Base-by-base conservation (phyloP, 257 asterid genomes). In the Fraxinus cuspidata region DNA sequence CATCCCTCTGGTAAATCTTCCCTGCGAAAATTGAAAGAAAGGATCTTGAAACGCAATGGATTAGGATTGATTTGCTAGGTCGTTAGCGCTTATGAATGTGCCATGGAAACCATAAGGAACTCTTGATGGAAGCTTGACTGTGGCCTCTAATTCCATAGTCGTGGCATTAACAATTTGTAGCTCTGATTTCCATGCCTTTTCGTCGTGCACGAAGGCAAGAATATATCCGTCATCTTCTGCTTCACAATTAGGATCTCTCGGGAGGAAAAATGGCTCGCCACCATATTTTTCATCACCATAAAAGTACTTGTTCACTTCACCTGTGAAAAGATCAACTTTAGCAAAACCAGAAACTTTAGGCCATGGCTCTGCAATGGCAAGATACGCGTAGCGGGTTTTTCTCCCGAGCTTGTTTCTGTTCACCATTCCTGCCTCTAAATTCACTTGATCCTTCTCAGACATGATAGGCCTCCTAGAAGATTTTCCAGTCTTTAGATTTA, bases 321-420 rank as follows among this genome's bases (percentile, higher is more conserved):
- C 98, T 0, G 86, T 93, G 23, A 78, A 88, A 13, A 96, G 87
- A 81, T 96, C 96, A 5, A 96, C 99, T 44, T 96, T 96, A 0
- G 99, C 99, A 16, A 92, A 92, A 1, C 99, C 99, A 5, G 98
- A 96, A 0, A 96, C 99, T 78, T 92, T 96, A 11, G 99, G 99
- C 99, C 99, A 96, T 0, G 99, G 99, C 84, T 96, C 99, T 0
- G 99, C 97, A 27, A 96, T 89, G 4, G 99, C 99, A 5, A 96
- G 67, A 63, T 93, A 96, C 0, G 97, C 98, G 79, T 68, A 92
- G n/a, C 80, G 69, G 1, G 97, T 96, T 77, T 90, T 92, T n/a
- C 98, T 63, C 1, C 99, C 99, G 0, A 96, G 97, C 75, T 74
- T 90, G 91, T 90, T 90, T 27, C 94, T 81, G 85, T 96, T 96